Conservation (phyloP, 495 filamentous ascomycete genomes). For the Rhizodiscina lignyota region DNA sequence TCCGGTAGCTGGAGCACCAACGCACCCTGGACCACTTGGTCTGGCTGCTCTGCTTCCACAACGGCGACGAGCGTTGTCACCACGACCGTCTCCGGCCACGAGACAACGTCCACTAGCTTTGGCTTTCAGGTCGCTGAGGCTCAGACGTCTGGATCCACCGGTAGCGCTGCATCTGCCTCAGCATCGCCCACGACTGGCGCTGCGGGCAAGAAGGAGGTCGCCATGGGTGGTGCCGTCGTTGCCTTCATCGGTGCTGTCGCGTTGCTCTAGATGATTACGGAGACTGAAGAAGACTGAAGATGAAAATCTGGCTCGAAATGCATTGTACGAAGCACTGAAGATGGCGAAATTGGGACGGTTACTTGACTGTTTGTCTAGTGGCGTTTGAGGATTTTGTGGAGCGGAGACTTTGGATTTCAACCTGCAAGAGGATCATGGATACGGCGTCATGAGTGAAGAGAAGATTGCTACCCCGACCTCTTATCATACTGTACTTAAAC, state of each 20-base stretch:
- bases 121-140: slow-evolving; percentile 17
- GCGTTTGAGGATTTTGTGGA: too few species aligned
- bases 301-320: too few species aligned
- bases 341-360: too few species aligned
- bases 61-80: slow-evolving; percentile 15
- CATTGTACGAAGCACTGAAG: too few species aligned
- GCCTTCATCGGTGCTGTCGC: slow-evolving; percentile 6
- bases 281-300: too few species aligned
- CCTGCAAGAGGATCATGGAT: too few species aligned
- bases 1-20: slow-evolving; percentile 12
- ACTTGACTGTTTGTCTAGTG: too few species aligned
- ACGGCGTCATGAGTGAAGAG: too few species aligned
- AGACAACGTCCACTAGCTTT: slow-evolving; percentile 9
- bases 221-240: slow-evolving; percentile 4
- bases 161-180: background rate
- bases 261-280: background rate
- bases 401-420: too few species aligned
- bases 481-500: too few species aligned
- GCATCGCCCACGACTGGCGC: slow-evolving; percentile 1
- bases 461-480: too few species aligned
- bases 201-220: slow-evolving; percentile 3
- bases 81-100: slow-evolving; percentile 11
- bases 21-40: slow-evolving; percentile 20
- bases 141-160: background rate
- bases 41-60: slow-evolving; percentile 14